Evolutionary conservation across 2,329 filamentous ascomycete genomes (phyloP).

Genomic region (Fusarium nodosum): DNA sequence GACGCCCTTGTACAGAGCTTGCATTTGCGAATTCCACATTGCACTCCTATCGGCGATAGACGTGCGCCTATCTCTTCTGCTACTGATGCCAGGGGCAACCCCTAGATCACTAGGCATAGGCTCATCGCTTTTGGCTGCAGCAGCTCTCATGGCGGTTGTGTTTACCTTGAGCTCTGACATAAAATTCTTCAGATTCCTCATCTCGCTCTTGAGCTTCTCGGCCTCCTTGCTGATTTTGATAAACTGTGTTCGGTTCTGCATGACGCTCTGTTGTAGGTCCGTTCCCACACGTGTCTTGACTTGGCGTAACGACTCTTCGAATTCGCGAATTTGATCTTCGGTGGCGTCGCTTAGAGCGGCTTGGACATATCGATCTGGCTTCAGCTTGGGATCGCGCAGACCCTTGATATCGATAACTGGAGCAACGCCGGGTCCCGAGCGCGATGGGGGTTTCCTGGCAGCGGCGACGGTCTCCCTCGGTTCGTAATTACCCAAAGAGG

Average conservation of each 20-base stretch:
- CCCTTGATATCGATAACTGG: conserved; percentile 81
- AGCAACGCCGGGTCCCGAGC: conserved; percentile 62
- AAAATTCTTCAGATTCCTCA: conserved; percentile 88
- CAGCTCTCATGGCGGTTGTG: conserved; percentile 73
- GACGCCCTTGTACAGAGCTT: conserved; percentile 93
- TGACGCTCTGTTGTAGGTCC: conserved; percentile 94
- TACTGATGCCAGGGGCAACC: conserved; percentile 61
- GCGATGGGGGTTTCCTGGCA: conserved; percentile 66
- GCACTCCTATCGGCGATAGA: conserved; percentile 81
- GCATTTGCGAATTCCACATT: conserved; percentile 77
- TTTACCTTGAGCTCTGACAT: conserved; percentile 93
- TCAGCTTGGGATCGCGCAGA: conserved; percentile 82
- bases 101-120: conserved; percentile 66
- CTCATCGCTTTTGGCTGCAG: conserved; percentile 66
- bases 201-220: conserved; percentile 96
- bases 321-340: conserved; percentile 87
- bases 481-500: conserved; percentile 71
- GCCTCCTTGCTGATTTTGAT: conserved; percentile 99
- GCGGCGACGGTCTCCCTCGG: conserved; percentile 56
- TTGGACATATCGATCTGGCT: conserved; percentile 83
- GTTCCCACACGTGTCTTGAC: conserved; percentile 82
- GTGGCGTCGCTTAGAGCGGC: conserved; percentile 84
- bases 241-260: conserved; percentile 97
- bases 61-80: conserved; percentile 86
- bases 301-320: conserved; percentile 80